Conservation (phyloP, 495 filamentous ascomycete genomes). For the Pyronema omphalodes region DNA sequence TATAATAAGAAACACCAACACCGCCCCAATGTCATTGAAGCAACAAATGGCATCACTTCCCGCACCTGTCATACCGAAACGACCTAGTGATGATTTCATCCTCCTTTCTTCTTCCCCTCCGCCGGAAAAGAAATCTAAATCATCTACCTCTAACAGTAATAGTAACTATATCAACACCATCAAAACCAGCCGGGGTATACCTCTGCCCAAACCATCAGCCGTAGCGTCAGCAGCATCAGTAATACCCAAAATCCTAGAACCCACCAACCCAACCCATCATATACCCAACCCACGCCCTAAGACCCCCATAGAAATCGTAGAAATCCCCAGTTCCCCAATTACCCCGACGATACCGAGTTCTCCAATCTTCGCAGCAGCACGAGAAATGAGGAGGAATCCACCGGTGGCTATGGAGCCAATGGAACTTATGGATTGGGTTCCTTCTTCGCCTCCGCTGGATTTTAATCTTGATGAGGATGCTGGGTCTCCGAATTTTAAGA, state of each 20-base stretch:
- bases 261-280: constrained; percentile 1
- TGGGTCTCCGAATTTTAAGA: too few species aligned
- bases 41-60: constrained; percentile 21
- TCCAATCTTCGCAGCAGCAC: background rate
- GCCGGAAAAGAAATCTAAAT: constrained; percentile 10
- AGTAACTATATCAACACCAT: background rate
- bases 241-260: background rate
- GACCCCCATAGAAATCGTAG: background rate
- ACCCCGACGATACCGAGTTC: too few species aligned
- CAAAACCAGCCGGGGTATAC: background rate
- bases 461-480: too few species aligned
- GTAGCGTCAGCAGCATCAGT: background rate
- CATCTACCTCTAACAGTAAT: too few species aligned
- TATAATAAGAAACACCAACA: constrained; percentile 21
- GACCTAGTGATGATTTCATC: constrained; percentile 8
- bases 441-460: too few species aligned
- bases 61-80: constrained; percentile 16
- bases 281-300: background rate
- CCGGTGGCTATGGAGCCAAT: background rate
- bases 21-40: constrained; percentile 30
- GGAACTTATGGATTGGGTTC: too few species aligned
- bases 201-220: background rate
- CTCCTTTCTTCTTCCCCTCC: constrained; percentile 22
- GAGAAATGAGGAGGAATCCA: background rate
- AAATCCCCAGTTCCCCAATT: too few species aligned